Conservation (phyloP, 2,329 filamentous ascomycete species). For the Ophiostoma himal-ulmi region DNA sequence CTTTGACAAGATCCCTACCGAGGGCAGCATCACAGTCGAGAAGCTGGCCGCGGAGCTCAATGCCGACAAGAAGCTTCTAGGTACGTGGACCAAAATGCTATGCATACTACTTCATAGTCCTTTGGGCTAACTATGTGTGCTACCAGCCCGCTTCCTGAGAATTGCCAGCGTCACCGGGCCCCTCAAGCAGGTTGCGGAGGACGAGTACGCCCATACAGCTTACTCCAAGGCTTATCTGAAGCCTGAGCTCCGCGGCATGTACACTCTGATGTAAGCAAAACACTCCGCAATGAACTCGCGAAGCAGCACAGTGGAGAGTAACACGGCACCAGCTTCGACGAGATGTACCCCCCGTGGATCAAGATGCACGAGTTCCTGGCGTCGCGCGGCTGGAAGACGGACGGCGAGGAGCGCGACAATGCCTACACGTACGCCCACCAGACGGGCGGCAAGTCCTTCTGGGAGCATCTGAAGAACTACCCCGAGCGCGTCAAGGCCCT, state of each 20-base stretch:
- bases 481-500: neutral
- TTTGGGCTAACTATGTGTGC: neutral
- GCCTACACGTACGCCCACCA: neutral
- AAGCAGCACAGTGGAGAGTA: no score
- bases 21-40: neutral
- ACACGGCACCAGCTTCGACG: neutral
- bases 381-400: neutral
- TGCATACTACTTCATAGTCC: no score
- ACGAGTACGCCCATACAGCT: neutral
- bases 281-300: no score
- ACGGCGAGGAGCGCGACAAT: neutral
- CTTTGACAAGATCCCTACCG: neutral
- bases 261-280: neutral
- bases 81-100: neutral
- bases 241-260: neutral
- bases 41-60: neutral
- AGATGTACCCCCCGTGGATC: neutral
- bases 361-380: neutral
- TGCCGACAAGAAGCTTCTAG: neutral
- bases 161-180: neutral
- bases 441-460: neutral
- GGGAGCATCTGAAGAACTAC: neutral
- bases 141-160: neutral
- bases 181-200: neutral
- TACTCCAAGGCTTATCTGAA: neutral